Evolutionary conservation across 2,329 filamentous ascomycete species (phyloP).

Genomic region (Torrubiella hemipterigena): DNA sequence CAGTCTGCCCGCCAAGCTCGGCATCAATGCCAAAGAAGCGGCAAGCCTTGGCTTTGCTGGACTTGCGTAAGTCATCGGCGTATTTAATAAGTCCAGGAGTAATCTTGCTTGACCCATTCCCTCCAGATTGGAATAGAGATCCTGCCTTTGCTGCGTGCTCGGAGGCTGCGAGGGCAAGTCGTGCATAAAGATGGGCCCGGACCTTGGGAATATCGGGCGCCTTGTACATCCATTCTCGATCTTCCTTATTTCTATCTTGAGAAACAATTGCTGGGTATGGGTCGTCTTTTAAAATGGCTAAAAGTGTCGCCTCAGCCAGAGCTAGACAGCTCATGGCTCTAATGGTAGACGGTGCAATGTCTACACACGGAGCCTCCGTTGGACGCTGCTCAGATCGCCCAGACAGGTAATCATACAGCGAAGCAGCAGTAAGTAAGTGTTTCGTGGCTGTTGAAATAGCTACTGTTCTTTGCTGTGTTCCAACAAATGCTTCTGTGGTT

Average conservation of each 20-base stretch:
- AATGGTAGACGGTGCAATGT: conserved; percentile 40
- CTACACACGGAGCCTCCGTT: conserved; percentile 32
- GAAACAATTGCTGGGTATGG: conserved; percentile 77
- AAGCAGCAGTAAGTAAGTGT: conserved; percentile 64
- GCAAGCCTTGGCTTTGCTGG: conserved; percentile 73
- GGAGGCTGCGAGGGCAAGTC: conserved; percentile 75
- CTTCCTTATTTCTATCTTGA: conserved; percentile 68
- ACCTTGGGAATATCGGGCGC: conserved; percentile 81
- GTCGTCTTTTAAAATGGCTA: conserved; percentile 88
- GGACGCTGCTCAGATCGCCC: conserved; percentile 35
- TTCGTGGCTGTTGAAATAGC: conserved; percentile 66
- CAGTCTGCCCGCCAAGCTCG: conserved; percentile 69
- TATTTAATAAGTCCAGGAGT: conserved; percentile 60
- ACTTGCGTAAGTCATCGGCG: conserved; percentile 60
- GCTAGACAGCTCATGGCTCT: conserved; percentile 53
- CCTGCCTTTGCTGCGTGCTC: conserved; percentile 73
- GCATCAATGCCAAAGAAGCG: conserved; percentile 86
- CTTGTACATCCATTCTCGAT: conserved; percentile 95
- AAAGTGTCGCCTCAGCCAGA: conserved; percentile 76
- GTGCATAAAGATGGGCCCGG: conserved; percentile 74
- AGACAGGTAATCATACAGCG: conserved; percentile 63
- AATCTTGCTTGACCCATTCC: conserved; percentile 34
- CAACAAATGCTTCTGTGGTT: conserved; percentile 46
- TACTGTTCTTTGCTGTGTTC: conserved; percentile 52
- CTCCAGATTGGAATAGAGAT: conserved; percentile 32